Evolutionary conservation across 176 grass and related monocot species (phyloP), one percentile per base, ranked within the genome.

Genomic region (Poa pratensis): DNA sequence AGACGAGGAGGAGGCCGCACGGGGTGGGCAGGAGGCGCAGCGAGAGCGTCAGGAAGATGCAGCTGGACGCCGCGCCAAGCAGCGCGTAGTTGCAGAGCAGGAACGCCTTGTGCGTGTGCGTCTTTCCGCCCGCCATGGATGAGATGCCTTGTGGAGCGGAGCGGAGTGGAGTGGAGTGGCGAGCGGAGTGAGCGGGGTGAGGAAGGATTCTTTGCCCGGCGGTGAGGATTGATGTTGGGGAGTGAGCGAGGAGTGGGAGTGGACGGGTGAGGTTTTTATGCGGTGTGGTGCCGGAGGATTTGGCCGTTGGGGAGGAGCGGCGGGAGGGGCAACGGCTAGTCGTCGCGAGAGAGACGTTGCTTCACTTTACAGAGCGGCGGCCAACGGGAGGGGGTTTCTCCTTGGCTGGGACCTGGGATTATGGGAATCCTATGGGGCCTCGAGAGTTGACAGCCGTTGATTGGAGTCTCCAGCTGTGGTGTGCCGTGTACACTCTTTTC

Each of bases 1-100:
- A 89, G 89, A 89, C 0, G 19, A 91, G 89, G 78, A 92, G 90
- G 48, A 93, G 89, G 78, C 89, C 91, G 88, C 94, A 96, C 8
- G 94, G 84, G 13, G 89, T 89, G 1, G 91, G 94, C 8, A 93
- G 57, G 28, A 93, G 91, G 82, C 90, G 91, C 24, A 93, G 91
- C 7, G 94, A 93, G 6, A 93, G 86, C 61, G 90, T 96, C 26
- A 95, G 90, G 93, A 95, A 95, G 88, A 95, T 87, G 88, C 90
- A 92, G 86, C 88, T 85, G 58, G 93, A 92, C 18, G 93, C 88
- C 0, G 86, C 90, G 0, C 86, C 90, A 5, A 92, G 93, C 65
- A 95, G 93, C 42, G 73, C 24, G 88, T 95, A 95, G 93, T 92
- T 95, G 93, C 90, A 90, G 27, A 95, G 84, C 14, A 92, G 76